Evolutionary conservation across 768 basidiomycete species (phyloP).

Genomic region (Mycena polygramma): DNA sequence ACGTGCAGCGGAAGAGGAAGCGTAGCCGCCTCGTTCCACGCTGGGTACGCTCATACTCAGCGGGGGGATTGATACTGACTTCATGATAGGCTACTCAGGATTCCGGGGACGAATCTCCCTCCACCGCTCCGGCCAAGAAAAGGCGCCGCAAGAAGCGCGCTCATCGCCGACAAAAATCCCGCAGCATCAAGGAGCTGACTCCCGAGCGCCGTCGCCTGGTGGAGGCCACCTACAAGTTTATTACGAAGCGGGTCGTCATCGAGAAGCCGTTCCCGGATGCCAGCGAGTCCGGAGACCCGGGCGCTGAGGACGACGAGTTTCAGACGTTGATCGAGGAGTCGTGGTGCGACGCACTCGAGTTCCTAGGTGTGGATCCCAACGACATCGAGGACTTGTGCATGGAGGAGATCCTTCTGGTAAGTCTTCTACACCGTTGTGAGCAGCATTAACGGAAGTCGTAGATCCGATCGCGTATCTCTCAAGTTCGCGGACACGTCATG

Average conservation of each 20-base stretch:
- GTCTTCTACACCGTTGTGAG: not conserved
- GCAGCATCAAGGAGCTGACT: too few relatives aligned
- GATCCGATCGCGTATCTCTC: conserved; percentile 7
- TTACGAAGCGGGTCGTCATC: not conserved
- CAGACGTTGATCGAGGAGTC: not conserved
- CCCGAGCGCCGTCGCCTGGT: too few relatives aligned
- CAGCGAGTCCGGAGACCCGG: conserved; percentile 9
- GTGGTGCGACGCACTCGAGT: not conserved
- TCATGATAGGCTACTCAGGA: not conserved
- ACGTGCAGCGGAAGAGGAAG: not conserved
- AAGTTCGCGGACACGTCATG: not conserved
- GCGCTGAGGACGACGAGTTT: conserved; percentile 7
- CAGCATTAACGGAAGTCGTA: not conserved
- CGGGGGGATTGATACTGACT: too few relatives aligned
- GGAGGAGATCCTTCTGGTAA: conserved; percentile 1
- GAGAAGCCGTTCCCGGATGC: not conserved
- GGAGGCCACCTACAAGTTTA: not conserved
- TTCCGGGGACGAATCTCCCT: not conserved
- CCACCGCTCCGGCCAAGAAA: too few relatives aligned
- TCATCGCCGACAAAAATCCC: not conserved
- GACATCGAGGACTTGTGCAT: not conserved
- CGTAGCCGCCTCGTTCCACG: conserved; percentile 3
- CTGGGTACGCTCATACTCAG: not conserved
- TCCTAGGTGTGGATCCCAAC: not conserved
- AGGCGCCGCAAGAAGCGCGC: not conserved